Evolutionary conservation across 805 yeast species (phyloP).

Genomic region (Yamadazyma nakazawae): DNA sequence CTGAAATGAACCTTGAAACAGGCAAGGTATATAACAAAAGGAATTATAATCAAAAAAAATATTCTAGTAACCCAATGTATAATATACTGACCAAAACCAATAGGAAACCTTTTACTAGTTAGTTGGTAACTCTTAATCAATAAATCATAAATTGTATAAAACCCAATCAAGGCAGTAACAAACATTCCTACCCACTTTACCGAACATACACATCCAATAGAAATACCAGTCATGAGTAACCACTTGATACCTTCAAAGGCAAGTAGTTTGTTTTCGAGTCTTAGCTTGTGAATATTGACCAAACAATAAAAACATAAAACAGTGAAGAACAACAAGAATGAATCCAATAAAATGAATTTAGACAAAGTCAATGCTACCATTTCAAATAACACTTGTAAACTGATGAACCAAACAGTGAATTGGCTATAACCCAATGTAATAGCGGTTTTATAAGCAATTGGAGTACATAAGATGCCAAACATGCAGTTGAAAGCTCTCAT

Average conservation of each 20-base stretch:
- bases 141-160: constrained; percentile 55
- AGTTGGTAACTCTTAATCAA: constrained; percentile 41
- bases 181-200: constrained; percentile 85
- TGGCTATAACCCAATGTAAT: constrained; percentile 70
- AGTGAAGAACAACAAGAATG: constrained; percentile 87
- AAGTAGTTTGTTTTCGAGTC: constrained; percentile 35
- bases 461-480: constrained; percentile 81
- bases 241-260: constrained; percentile 46
- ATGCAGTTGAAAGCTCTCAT: constrained; percentile 89
- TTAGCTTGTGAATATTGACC: constrained; percentile 47
- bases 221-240: constrained; percentile 60
- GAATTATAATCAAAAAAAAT: constrained; percentile 63
- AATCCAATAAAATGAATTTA: constrained; percentile 86
- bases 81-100: constrained; percentile 28
- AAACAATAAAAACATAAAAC: constrained; percentile 42
- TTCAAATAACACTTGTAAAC: constrained; percentile 79
- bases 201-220: constrained; percentile 80
- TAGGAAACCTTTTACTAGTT: constrained; percentile 13
- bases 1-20: constrained; percentile 81
- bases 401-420: constrained; percentile 71
- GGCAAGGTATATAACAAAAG: constrained; percentile 62
- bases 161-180: constrained; percentile 57
- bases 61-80: constrained; percentile 75
- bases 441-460: constrained; percentile 81
- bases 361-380: constrained; percentile 81